Evolutionary conservation across 2,329 filamentous ascomycete species (phyloP), one percentile per base, ranked within the genome.

Genomic region (Scytalidium lignicola): DNA sequence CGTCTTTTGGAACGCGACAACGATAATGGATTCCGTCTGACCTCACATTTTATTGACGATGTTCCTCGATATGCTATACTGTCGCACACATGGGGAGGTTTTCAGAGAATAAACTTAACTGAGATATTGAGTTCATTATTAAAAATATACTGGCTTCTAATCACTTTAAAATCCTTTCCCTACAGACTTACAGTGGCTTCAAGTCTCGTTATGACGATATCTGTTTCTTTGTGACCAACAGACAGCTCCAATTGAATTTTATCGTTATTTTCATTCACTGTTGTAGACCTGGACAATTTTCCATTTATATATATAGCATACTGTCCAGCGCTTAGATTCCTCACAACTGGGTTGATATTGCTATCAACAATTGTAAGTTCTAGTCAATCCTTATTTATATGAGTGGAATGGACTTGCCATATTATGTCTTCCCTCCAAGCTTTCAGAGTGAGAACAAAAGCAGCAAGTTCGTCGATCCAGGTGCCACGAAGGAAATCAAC

Each of bases 51-150:
- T 37, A 37, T 10, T 13, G 41, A 39, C 43, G 23, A 45, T 41
- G 37, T 47, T 8, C 44, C 44, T n/a, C 44, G 18, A n/a, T 47
- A 47, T 41, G 44, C 44, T 10, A 47, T 47, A 8, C 37, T 47
- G 12, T 47, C 44, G 17, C 32, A 47, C 41, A 47, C 29, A 8
- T 47, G 44, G 44, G 44, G 44, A 41, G n/a, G n/a, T n/a, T n/a
- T n/a, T n/a, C n/a, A n/a, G n/a, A n/a, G n/a, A n/a, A n/a, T n/a
- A n/a, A n/a, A n/a, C n/a, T n/a, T 26, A 26, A 26, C 23, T 6
- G 23, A 6, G 10, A 26, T 10, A 6, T 6, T 26, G 5, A 26
- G 5, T 26, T 10, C 23, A 26, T 26, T 6, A 10, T 26, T 10
- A 26, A 26, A 6, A 26, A 5, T 26, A 26, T 26, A 5, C 5